Percentiles rank a stretch among this genome's conserved stretches.
Conservation (phyloP, 495 filamentous ascomycete species). For the Ascobolus immersus region DNA sequence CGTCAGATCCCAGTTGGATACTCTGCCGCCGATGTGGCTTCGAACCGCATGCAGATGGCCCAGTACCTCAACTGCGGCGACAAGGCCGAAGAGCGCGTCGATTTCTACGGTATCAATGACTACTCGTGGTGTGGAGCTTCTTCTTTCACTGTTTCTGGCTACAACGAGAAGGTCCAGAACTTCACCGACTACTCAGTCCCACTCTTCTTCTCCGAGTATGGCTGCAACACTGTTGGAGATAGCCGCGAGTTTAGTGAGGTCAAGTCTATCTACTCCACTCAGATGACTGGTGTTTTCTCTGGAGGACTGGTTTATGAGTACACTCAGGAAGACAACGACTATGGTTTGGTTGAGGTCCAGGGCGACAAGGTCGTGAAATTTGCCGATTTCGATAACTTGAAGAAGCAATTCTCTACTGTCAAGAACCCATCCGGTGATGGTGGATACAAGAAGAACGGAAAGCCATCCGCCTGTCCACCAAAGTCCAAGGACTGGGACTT, state of each 20-base stretch:
- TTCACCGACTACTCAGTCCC: constrained; percentile 78
- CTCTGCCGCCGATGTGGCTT: constrained; percentile 62
- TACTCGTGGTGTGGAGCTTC: constrained; percentile 90
- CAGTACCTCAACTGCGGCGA: constrained; percentile 85
- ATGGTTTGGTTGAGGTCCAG: constrained; percentile 44
- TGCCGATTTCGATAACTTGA: constrained; percentile 42
- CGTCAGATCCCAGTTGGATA: constrained; percentile 77
- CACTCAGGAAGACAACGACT: constrained; percentile 47
- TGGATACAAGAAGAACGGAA: constrained; percentile 43
- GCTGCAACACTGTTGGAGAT: constrained; percentile 32
- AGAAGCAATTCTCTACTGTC: constrained; percentile 35
- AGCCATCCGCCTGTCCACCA: constrained; percentile 40
- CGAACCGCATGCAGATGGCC: constrained; percentile 72
- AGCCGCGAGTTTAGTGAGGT: constrained; percentile 63
- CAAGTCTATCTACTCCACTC: constrained; percentile 43
- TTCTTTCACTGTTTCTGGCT: constrained; percentile 47
- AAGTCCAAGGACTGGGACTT: constrained; percentile 46
- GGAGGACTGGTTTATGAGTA: constrained; percentile 95
- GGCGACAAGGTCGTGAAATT: constrained; percentile 21
- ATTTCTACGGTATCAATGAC: constrained; percentile 97
- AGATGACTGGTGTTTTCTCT: constrained; percentile 86
- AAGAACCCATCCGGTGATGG: constrained; percentile 46
- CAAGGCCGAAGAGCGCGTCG: constrained; percentile 49
- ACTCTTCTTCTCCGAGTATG: constrained; percentile 88
- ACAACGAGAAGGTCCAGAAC: constrained; percentile 74